phyloP scores from a whole-genome alignment of 768 basidiomycete genomes.

The Gautieria morchelliformis region DNA sequence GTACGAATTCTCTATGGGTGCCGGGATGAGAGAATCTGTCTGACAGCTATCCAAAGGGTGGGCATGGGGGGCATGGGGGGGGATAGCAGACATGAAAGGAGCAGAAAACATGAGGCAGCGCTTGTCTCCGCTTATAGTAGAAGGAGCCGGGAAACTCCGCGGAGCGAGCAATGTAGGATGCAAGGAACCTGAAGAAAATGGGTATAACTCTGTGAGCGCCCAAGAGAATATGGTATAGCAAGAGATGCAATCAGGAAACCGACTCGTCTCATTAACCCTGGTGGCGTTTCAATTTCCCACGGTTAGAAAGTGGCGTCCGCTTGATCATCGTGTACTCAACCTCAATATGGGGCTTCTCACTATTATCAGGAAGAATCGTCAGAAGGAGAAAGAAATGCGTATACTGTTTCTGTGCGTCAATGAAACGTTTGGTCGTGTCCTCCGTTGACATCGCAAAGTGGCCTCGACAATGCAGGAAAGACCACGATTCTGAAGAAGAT shows the following conservation, averaged over 20 bases:
- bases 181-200: too few relatives aligned
- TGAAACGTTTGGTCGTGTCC: slow-evolving; percentile 1
- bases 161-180: background rate
- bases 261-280: too few relatives aligned
- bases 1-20: slow-evolving; percentile 78
- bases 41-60: background rate
- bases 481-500: slow-evolving; percentile 96
- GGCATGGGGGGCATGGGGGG: slow-evolving; percentile 2
- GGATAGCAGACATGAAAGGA: background rate
- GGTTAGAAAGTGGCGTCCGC: too few relatives aligned
- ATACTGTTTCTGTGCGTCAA: slow-evolving; percentile 76
- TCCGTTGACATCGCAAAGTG: slow-evolving; percentile 36
- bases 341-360: slow-evolving; percentile 81
- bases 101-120: background rate
- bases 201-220: too few relatives aligned
- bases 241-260: too few relatives aligned
- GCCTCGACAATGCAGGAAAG: slow-evolving; percentile 97
- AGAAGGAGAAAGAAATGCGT: slow-evolving; percentile 95
- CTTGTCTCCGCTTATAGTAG: background rate
- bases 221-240: too few relatives aligned
- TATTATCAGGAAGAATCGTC: slow-evolving; percentile 91
- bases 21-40: slow-evolving; percentile 17
- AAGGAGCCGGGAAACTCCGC: background rate
- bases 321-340: background rate
- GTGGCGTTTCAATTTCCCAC: too few relatives aligned